These are phyloP conservation scores for Nannochloris sp. DNA, from an alignment of 139 green algal genomes.

Conservation along the genomic window DNA sequence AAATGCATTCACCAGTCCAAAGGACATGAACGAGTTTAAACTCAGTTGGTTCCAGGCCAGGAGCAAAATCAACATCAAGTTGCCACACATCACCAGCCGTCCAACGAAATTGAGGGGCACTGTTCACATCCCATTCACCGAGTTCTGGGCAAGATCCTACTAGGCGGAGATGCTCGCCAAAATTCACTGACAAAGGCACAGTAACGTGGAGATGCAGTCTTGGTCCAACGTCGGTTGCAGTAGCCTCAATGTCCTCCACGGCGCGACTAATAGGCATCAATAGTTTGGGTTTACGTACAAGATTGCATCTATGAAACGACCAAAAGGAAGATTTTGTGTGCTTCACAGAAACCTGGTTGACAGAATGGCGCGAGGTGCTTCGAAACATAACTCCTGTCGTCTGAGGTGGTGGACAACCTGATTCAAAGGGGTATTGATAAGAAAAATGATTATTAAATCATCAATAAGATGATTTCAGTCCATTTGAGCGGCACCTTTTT, in stretches of 20 bases:
- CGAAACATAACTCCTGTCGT: no score
- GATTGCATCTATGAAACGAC: no score
- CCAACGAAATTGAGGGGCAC: constrained; percentile 6
- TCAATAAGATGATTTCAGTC: no score
- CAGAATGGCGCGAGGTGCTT: no score
- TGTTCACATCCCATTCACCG: constrained; percentile 8
- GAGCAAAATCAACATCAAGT: constrained; percentile 1
- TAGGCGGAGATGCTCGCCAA: constrained; percentile 10
- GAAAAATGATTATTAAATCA: no score
- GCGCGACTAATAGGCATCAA: no score
- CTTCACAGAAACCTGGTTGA: no score
- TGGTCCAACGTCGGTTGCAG: not conserved
- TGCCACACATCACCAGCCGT: constrained; percentile 7
- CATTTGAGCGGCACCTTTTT: no score
- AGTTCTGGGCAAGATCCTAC: not conserved
- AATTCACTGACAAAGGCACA: not conserved
- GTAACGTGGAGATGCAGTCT: not conserved
- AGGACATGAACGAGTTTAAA: constrained; percentile 19
- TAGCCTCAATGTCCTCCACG: constrained; percentile 8
- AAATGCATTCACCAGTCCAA: not conserved
- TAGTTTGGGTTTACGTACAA: no score
- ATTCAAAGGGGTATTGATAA: no score
- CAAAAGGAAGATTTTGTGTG: no score
- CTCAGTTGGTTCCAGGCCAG: not conserved
- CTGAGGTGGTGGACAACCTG: no score